Conservation (phyloP, 768 basidiomycete species). For the Termitomyces sp. region DNA sequence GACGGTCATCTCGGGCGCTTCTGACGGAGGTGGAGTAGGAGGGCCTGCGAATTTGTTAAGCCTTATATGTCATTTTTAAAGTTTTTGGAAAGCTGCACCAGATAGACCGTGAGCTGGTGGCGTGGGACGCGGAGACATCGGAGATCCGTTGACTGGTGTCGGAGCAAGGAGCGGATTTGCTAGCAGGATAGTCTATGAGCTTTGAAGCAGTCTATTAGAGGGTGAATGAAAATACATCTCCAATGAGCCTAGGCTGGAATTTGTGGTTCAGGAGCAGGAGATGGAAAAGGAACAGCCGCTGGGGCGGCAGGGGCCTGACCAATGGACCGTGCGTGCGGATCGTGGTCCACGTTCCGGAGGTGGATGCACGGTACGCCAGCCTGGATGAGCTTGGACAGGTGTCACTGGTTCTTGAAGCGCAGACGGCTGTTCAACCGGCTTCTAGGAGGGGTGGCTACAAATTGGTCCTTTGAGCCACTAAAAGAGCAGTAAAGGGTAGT, state of each 20-base stretch:
- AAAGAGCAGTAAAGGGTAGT: background rate
- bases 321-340: background rate
- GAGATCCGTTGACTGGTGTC: slow-evolving; percentile 8
- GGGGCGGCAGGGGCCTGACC: background rate
- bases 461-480: background rate
- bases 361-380: no score
- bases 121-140: slow-evolving; percentile 5
- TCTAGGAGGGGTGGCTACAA: slow-evolving; percentile 25
- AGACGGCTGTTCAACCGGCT: slow-evolving; percentile 24
- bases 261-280: slow-evolving; percentile 42
- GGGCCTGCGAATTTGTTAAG: background rate
- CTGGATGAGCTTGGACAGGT: no score
- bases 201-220: background rate
- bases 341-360: slow-evolving; percentile 48
- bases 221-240: slow-evolving; percentile 4
- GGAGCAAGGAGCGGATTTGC: slow-evolving; percentile 16
- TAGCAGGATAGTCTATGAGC: background rate
- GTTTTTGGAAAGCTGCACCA: background rate
- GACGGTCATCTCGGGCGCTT: background rate
- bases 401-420: slow-evolving; percentile 22
- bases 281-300: slow-evolving; percentile 23
- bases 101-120: background rate
- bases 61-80: no score
- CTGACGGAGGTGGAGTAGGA: slow-evolving; percentile 2
- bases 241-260: slow-evolving; percentile 73